phyloP scores from a whole-genome alignment of 83 land plant genomes.

The Thuja plicata region DNA sequence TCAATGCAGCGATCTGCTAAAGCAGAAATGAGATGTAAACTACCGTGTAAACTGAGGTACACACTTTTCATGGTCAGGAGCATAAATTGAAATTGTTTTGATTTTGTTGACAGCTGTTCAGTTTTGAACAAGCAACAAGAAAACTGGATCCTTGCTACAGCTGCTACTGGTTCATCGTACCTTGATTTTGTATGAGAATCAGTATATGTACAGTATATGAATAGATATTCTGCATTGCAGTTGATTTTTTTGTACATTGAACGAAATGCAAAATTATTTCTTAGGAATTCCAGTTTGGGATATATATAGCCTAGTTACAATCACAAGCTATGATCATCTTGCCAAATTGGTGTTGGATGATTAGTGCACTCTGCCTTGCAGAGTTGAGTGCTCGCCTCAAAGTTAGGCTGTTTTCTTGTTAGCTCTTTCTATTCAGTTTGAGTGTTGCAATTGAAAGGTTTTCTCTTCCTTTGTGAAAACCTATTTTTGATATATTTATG shows the following conservation, averaged over 20 bases:
- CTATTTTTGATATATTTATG: not conserved
- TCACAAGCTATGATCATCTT: not conserved
- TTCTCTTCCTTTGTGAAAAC: not conserved
- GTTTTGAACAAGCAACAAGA: not conserved
- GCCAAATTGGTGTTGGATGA: not conserved
- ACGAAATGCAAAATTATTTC: not conserved
- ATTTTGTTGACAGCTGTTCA: constrained; percentile 4
- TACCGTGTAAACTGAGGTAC: constrained; percentile 2
- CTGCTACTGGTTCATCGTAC: constrained; percentile 2
- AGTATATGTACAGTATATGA: not conserved
- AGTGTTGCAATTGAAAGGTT: not conserved
- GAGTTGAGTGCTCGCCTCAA: not conserved
- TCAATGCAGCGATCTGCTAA: not conserved
- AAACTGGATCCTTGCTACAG: not conserved
- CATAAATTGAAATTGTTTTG: not conserved
- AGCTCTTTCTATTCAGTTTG: not conserved
- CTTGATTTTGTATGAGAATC: not conserved
- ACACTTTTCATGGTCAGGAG: not conserved
- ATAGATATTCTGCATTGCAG: constrained; percentile 7
- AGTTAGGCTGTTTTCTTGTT: not conserved
- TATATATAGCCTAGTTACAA: not conserved
- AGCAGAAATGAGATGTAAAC: constrained; percentile 1
- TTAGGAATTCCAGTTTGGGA: not conserved
- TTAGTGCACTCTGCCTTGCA: constrained; percentile 3
- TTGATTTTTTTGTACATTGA: constrained; percentile 4